Percentiles rank a stretch among this genome's conserved stretches.
These are phyloP conservation scores for Fusarium luffae DNA, from an alignment of 2,329 filamentous ascomycete species.

Conservation along the genomic window DNA sequence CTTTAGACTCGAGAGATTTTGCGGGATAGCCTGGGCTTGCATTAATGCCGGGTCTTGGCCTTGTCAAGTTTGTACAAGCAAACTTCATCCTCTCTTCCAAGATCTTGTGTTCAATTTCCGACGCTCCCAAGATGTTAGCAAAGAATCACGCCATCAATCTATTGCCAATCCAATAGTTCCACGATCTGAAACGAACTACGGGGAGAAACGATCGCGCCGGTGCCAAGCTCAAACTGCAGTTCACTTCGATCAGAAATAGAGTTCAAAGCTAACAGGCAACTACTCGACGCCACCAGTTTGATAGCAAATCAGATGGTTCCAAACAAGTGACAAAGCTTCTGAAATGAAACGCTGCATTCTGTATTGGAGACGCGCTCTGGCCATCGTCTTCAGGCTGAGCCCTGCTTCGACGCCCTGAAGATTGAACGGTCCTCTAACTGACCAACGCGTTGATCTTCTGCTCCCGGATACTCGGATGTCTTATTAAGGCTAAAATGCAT, in stretches of 20 bases:
- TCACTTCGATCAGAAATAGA: neutral
- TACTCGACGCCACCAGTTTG: neutral
- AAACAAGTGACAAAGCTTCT: neutral
- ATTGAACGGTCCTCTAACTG: neutral
- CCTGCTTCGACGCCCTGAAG: neutral
- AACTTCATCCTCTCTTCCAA: neutral
- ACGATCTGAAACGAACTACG: constrained; percentile 4
- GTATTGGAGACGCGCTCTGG: neutral
- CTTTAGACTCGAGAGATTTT: neutral
- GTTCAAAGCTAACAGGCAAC: constrained; percentile 6
- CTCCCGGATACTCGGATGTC: neutral
- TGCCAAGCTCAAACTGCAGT: neutral
- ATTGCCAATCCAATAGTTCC: neutral
- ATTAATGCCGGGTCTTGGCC: neutral
- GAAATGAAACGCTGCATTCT: neutral
- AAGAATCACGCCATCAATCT: neutral
- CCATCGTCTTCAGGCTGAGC: neutral
- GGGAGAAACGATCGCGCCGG: neutral
- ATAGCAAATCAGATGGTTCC: neutral
- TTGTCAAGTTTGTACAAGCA: accelerated
- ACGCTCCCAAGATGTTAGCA: accelerated
- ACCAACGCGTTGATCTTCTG: neutral
- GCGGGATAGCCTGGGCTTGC: neutral
- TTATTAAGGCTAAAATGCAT: neutral
- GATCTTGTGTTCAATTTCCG: neutral